These are phyloP conservation scores for Quercus dentata DNA, from an alignment of 306 rosid species.

Conservation along the genomic window DNA sequence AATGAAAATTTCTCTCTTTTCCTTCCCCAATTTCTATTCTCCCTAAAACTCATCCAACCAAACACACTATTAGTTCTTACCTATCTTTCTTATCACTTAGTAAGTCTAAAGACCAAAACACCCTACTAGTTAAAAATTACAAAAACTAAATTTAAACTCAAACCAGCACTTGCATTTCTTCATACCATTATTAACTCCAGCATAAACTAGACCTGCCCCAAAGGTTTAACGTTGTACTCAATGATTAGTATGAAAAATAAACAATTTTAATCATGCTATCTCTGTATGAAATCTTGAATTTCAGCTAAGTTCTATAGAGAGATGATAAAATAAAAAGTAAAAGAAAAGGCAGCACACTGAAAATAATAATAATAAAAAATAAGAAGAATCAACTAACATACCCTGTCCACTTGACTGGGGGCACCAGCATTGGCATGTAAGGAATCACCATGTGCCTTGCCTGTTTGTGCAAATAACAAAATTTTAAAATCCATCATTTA, in stretches of 20 bases:
- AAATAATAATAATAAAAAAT: constrained; percentile 8
- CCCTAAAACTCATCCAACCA: no score
- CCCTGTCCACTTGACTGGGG: constrained; percentile 92
- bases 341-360: neutral
- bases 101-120: neutral
- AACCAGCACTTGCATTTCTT: neutral
- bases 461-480: constrained; percentile 45
- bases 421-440: constrained; percentile 95
- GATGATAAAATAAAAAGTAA: constrained; percentile 14
- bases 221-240: neutral
- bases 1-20: no score
- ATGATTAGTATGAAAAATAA: neutral
- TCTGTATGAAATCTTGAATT: neutral
- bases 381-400: constrained; percentile 32
- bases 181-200: neutral
- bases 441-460: constrained; percentile 91
- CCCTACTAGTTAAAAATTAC: neutral
- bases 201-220: neutral
- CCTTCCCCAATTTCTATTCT: no score
- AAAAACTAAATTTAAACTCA: neutral
- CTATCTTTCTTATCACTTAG: neutral
- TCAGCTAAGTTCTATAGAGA: neutral
- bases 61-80: no score
- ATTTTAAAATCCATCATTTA: constrained; percentile 7
- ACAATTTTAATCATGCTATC: neutral